Evolutionary conservation across 2,329 filamentous ascomycete genomes (phyloP), one percentile per base, ranked within the genome.

Genomic region (Pseudopyrenochaeta lycopersici): DNA sequence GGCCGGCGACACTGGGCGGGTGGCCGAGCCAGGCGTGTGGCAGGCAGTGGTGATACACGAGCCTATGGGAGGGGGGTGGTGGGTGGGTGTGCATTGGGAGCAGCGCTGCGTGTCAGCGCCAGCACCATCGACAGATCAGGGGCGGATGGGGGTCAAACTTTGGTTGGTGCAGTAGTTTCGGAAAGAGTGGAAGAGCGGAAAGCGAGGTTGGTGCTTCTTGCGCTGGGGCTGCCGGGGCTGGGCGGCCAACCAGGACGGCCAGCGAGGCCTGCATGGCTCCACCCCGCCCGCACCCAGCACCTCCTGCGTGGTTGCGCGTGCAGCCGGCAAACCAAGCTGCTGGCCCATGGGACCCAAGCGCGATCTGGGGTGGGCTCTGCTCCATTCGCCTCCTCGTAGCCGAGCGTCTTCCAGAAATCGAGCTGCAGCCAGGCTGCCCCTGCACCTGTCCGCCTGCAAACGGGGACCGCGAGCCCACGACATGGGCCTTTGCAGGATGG

Each of bases 381-480:
- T 54, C 20, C 54, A 71, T 72, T 70, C 63, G 68, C 53, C 54
- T 46, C 17, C 21, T 30, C 29, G 44, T 49, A 66, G 55, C 62
- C 64, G 63, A 73, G 56, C 63, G 65, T 62, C 66, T 73, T 73
- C 68, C 70, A 72, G 70, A 72, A 71, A 70, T 63, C 67, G 62
- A 60, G 57, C 47, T 63, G 56, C 52, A 42, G 47, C 64, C 52
- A 59, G 49, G 43, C 50, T 36, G 38, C 21, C 66, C 64, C 59
- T 67, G 66, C 52, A 23, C 47, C 46, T 29, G 46, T 45, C 46
- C 51, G 50, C 52, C 52, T 58, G 54, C 54, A 62, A n/a, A 66
- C 63, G 63, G 62, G 61, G 53, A 50, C 48, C 42, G 52, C 58
- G 49, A 56, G 56, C 49, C 60, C 50, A 58, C 56, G 57, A 60